Evolutionary conservation across 139 green algal species (phyloP), one percentile per base, ranked within the genome.

Genomic region (Chlamydomonas sp.): DNA sequence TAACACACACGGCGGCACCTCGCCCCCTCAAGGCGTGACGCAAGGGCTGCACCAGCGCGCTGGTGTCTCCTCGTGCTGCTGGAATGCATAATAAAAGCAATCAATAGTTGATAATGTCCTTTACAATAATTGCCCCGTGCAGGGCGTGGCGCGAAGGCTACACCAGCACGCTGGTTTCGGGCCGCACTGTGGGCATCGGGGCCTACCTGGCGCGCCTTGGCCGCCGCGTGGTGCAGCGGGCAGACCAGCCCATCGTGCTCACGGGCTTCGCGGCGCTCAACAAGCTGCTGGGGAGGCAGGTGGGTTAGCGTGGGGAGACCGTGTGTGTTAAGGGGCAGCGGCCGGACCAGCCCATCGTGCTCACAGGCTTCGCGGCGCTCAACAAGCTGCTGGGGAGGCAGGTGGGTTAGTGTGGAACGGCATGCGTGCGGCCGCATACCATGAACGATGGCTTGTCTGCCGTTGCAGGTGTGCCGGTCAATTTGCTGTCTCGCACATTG

Each of bases 181-280:
- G 98, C 12, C 93, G 98, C 78, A 98, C 95, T 0, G 98, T 99
- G 2, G 98, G 98, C 84, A 99, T 99, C 77, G 98, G 98, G 62
- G 98, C 98, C 15, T 99, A 99, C 94, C 94, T 99, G 63, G 96
- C 96, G 0, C 96, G 98, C 16, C 94, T 99, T 61, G 98, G 97
- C n/a, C 93, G 96, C 58, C 89, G 92, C 84, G 95, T 93, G 83
- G 89, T 99, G 62, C 98, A 99, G 93, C 91, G 97, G 31, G 80
- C 89, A 0, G 96, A 99, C 86, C 97, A 99, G 91, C 98, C 98
- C 85, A 98, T 99, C 93, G 99, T 99, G 85, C 96, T 99, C 5
- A 99, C 98, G 5, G 98, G 98, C 82, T 99, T 96, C 81, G 90
- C 94, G n/a, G 98, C 98, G 2, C 95, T 99, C 10, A 99, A 99